A percentile compares a stretch with the other conserved stretches of the same genome.
Conservation (phyloP, 768 basidiomycete species). For the Russula lepida region DNA sequence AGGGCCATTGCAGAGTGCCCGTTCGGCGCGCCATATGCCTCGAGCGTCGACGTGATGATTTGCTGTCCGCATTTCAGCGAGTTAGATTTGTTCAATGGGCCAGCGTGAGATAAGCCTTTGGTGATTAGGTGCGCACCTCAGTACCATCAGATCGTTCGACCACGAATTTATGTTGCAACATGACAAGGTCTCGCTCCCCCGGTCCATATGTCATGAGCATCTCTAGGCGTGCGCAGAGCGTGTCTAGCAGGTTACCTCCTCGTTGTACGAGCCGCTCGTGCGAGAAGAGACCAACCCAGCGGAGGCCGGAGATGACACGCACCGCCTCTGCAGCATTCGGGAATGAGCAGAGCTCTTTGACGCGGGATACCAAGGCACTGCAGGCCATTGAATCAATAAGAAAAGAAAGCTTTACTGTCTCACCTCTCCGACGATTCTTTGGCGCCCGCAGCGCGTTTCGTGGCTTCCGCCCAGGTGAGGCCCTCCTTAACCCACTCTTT, state of each 20-base stretch:
- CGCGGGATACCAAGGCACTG: conserved; percentile 64
- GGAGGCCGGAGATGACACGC: conserved; percentile 81
- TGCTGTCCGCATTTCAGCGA: conserved; percentile 36
- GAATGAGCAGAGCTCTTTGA: conserved; percentile 67
- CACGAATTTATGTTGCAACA: conserved; percentile 97
- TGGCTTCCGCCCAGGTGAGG: conserved; percentile 79
- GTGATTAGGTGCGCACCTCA: conserved; percentile 35
- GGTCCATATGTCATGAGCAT: conserved; percentile 83
- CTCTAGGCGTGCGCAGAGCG: conserved; percentile 87
- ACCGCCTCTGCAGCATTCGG: conserved; percentile 57
- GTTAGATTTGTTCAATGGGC: not conserved
- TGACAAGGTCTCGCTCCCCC: conserved; percentile 91
- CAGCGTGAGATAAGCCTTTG: not conserved
- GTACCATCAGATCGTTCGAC: conserved; percentile 83
- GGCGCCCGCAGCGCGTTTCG: conserved; percentile 63
- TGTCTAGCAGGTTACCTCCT: conserved; percentile 78
- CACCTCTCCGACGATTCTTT: conserved; percentile 63
- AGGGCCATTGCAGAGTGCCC: conserved; percentile 89
- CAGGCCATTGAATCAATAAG: not conserved
- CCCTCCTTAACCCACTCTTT: conserved; percentile 73
- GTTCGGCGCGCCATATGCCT: conserved; percentile 71
- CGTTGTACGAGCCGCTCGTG: conserved; percentile 50
- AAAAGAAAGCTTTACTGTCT: not conserved
- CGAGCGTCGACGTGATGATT: conserved; percentile 84
- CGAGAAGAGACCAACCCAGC: conserved; percentile 93